These are phyloP conservation scores for Terana coerulea DNA, from an alignment of 768 basidiomycete genomes.

Conservation along the genomic window DNA sequence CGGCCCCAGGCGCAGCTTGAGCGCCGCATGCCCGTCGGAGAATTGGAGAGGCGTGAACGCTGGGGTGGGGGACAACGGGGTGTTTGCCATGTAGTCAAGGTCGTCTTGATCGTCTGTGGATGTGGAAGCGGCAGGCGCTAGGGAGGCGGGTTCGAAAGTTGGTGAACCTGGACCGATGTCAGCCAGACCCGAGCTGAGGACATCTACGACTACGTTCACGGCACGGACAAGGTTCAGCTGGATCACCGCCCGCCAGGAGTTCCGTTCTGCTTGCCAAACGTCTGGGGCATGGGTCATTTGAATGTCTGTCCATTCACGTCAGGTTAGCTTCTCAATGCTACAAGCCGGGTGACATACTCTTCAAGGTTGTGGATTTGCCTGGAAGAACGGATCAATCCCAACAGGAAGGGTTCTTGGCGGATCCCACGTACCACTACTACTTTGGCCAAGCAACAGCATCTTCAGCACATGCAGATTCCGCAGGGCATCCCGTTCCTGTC, in stretches of 20 bases:
- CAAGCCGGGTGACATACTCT: constrained; percentile 26
- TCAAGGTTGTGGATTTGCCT: constrained; percentile 40
- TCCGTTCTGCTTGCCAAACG: constrained; percentile 66
- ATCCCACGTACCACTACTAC: constrained; percentile 27
- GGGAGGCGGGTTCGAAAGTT: not conserved
- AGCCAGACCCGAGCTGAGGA: constrained; percentile 48
- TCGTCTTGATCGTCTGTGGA: constrained; percentile 1
- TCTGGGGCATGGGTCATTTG: constrained; percentile 62
- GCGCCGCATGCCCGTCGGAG: constrained; percentile 57
- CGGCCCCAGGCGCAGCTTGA: constrained; percentile 56
- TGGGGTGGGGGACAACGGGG: not conserved
- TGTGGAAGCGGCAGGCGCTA: not conserved
- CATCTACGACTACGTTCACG: constrained; percentile 59
- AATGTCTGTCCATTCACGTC: constrained; percentile 49
- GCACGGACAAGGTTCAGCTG: constrained; percentile 78
- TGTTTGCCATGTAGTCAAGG: constrained; percentile 1
- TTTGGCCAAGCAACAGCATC: constrained; percentile 36
- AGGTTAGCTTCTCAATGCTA: not conserved
- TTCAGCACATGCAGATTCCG: constrained; percentile 34
- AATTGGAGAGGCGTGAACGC: constrained; percentile 32
- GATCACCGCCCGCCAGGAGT: constrained; percentile 72
- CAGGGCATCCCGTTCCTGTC: constrained; percentile 30
- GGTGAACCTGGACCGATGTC: not conserved
- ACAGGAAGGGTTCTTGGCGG: not conserved
- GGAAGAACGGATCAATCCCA: not conserved